Base-by-base conservation (phyloP, 495 filamentous ascomycete species). In the Rhypophila decipiens region DNA sequence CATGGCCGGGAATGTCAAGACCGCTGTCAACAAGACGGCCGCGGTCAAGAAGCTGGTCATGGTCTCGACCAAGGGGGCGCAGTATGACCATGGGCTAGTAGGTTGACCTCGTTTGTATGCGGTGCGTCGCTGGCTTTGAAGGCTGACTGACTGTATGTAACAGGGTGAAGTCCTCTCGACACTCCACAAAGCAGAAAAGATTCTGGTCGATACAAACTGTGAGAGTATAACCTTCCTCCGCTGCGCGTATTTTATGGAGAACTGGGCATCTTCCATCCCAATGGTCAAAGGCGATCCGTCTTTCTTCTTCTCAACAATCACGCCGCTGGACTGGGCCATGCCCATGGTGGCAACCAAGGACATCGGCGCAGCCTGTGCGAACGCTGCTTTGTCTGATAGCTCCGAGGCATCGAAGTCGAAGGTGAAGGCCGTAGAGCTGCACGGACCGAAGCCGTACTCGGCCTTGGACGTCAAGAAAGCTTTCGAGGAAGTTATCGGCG, bases 191-290 rank as follows among this genome's bases (percentile, higher is more conserved):
- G 55, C 60, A 15, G 60, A 63, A 22, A 18, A 17, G 1, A 11
- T 52, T 15, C 40, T 59, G 4, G 10, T 27, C 1, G 56, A 54
- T 18, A 35, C 51, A 17, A 39, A 46, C 2, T 42, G 38, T 21
- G 51, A 60, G 37, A 46, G 53, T 3, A 46, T 60, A 12, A n/a
- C n/a, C n/a, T 52, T 60, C 36, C 48, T 63, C 17, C 57, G 60
- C 11, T 46, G 43, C 40, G 24, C 22, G n/a, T 60, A 53, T 42
- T 60, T 63, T 21, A 58, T 60, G 54, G 54, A 63, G 40, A 63
- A 58, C 45, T 60, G 51, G 51, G 51, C 37, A 5, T 36, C 36
- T 29, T 18, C 27, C 12, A 2, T 58, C 5, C 41, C 52, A 34
- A 58, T 49, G 1, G 19, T 63, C 29, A 20, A 31, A 10, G n/a